Base-by-base conservation (phyloP, 345 rosid species). In the Arabis alpina region DNA sequence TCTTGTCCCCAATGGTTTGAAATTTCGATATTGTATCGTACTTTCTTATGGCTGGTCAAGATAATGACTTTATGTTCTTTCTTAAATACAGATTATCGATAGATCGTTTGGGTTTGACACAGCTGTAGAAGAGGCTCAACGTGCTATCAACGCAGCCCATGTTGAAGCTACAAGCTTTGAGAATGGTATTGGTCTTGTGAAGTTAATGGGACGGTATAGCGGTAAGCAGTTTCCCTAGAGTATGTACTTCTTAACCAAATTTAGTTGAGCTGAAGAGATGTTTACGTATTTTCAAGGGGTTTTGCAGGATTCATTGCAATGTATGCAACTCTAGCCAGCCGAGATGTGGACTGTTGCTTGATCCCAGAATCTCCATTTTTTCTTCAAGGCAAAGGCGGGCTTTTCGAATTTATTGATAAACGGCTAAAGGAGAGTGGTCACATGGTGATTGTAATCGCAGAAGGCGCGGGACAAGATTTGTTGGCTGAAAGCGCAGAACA, bases 331-430 rank as follows among this genome's bases (percentile, higher is more conserved):
- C 87, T 91, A 71, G 97, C 97, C 8, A 91, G 95, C 74, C 77
- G 97, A 69, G 97, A 91, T 79, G 97, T 91, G 67, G 95, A 91
- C 68, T 91, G 97, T 51, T 91, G 97, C 81, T 80, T 88, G 86
- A 88, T 88, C 66, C 97, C 97, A 12, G 95, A 88, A 76, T 91
- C 92, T 13, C 89, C 92, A 42, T 88, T 91, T 72, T 91, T 74
- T 51, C 86, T 91, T 30, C 91, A 91, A 66, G 92, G 97, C 53
- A 66, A 82, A 13, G 91, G 94, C 51, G 95, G 97, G 36, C 88
- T 91, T 61, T 82, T 79, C 13, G 91, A 91, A 61, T 88, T 66
- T 77, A 74, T 88, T 6, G 88, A 81, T 53, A 87, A 57, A 71
- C 79, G 89, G 28, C 82, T 88, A 13, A 87, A 85, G 52, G 97